Evolutionary conservation across 2,329 filamentous ascomycete genomes (phyloP), one percentile per base, ranked within the genome.

Genomic region (Sclerotinia trifoliorum): DNA sequence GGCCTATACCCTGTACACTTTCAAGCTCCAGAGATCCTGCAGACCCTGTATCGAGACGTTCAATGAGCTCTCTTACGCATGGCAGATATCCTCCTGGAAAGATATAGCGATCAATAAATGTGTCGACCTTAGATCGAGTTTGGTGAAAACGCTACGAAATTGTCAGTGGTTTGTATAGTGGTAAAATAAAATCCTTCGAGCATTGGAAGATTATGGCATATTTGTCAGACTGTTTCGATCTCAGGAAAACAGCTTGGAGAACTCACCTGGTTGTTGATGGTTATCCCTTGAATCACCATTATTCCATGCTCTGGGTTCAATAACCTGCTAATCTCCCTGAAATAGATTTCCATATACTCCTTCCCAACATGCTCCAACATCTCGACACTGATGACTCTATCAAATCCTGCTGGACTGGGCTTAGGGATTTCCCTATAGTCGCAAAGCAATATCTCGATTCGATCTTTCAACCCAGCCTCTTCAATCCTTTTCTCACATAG

Each of bases 301-400:
- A 90, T 83, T 1, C 88, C 86, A 15, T 88, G 81, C 51, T 81
- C 81, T 77, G 91, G 90, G 60, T 92, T 78, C 57, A 91, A 77
- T 68, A 81, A 80, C 71, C 90, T 79, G 85, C 44, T 81, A 46
- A 92, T 81, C 71, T 84, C 84, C n/a, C 80, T 79, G 75, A 92
- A 92, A 74, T 91, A 92, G 1, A 83, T 86, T 19, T 82, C 80
- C 49, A 92, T 77, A 71, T 84, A 90, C 73, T 89, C 86, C 66
- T 84, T 81, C 1, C 89, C 90, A 0, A 91, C 89, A 1, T 88
- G 87, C 78, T 92, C 90, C 32, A 91, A 80, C 90, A 92, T 92
- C 75, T 91, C 90, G 67, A 91, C 90, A 15, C 86, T 90, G 5
- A 91, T 83, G 15, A 91, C 82, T 75, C 90, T 90, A 78, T 92